Percentiles rank a stretch among this genome's conserved stretches.
These are phyloP conservation scores for Phytophthora foliorum DNA, from an alignment of 352 stramenopile genomes.

Conservation along the genomic window DNA sequence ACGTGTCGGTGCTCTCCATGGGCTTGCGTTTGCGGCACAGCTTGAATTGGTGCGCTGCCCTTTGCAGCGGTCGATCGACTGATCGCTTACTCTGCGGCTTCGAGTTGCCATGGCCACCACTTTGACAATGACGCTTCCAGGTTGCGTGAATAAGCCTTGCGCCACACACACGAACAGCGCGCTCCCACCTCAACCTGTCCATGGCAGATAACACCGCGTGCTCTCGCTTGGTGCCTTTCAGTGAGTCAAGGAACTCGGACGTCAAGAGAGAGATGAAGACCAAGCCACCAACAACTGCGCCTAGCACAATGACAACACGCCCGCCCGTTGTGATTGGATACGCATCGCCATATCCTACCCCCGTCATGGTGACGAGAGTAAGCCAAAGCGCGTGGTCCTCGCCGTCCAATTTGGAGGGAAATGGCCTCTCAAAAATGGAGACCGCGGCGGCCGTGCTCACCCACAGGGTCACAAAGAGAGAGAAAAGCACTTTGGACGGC, in stretches of 20 bases:
- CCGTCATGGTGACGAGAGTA: constrained; percentile 69
- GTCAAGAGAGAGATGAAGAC: constrained; percentile 70
- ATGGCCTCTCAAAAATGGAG: constrained; percentile 69
- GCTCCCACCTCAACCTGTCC: constrained; percentile 54
- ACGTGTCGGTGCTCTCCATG: constrained; percentile 27
- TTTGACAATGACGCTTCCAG: constrained; percentile 34
- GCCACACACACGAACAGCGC: constrained; percentile 34
- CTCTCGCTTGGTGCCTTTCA: constrained; percentile 72
- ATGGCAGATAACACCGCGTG: constrained; percentile 56
- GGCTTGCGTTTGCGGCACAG: constrained; percentile 38
- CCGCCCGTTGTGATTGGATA: constrained; percentile 63
- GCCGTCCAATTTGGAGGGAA: constrained; percentile 62
- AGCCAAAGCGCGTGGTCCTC: constrained; percentile 75
- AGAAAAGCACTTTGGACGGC: constrained; percentile 47
- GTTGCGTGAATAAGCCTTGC: constrained; percentile 49
- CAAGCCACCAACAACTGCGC: constrained; percentile 61
- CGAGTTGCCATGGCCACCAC: not conserved
- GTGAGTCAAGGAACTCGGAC: constrained; percentile 64
- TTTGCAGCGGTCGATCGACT: constrained; percentile 18
- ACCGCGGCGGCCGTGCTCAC: constrained; percentile 55
- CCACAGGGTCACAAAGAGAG: constrained; percentile 62
- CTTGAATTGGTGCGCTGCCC: constrained; percentile 43
- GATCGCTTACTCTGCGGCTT: constrained; percentile 1
- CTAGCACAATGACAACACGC: constrained; percentile 54
- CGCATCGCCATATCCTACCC: constrained; percentile 68